Evolutionary conservation across 164 flowering plant genomes (phyloP), one percentile per base, ranked within the genome.

Genomic region (Tetrastigma voinierianum): DNA sequence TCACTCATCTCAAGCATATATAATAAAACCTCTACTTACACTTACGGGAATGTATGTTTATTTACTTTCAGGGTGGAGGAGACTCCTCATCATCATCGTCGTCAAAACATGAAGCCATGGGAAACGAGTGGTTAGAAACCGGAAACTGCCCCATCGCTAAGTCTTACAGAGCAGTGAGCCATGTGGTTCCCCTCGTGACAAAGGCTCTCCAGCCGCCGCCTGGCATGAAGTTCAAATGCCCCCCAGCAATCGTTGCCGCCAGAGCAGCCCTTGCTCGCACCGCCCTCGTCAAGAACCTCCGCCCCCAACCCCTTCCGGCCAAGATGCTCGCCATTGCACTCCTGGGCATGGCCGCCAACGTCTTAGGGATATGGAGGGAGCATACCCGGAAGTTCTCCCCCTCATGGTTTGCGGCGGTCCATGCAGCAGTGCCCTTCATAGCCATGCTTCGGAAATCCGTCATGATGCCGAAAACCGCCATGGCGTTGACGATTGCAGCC

Each of bases 111-210:
- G 96, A 91, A 78, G 89, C 91, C 58, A 8, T 80, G 47, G 76
- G 95, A 62, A 81, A 84, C 51, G 93, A 89, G 61, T 89, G 96
- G 97, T 72, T 91, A 32, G 61, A 83, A 62, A 79, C 83, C 2
- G 97, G 97, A 2, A 89, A 86, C 78, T 91, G 97, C 71, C 97
- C 97, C 0, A 86, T 91, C 24, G 95, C 97, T 47, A 91, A 88
- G 73, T 87, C 96, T 20, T 91, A 82, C 74, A 68, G 88, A 58
- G 93, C 93, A 0, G 90, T 85, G 19, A 84, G 88, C 66, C 25
- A 53, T 23, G 87, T 91, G 19, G 75, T 91, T 60, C 93, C 97
- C 10, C 83, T 91, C 17, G 93, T 91, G 52, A 93, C 93, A 25
- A 74, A 76, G 57, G 84, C 78, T 24, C 67, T 88, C 51, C 87